Base-by-base conservation (phyloP, 2,329 filamentous ascomycete genomes). In the Claviceps sorghi region DNA sequence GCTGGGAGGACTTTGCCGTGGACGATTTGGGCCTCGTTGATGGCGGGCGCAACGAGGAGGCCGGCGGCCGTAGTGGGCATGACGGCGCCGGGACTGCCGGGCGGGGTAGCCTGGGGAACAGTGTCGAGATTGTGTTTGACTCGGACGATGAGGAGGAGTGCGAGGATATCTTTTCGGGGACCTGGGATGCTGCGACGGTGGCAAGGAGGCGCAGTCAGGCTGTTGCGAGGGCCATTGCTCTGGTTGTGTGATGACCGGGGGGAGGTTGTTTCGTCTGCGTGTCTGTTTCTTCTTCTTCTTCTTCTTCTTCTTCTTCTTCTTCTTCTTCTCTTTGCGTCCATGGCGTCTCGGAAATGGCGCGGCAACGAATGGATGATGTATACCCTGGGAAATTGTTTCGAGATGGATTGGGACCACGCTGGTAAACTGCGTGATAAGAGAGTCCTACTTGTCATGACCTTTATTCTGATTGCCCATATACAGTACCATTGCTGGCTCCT, bases 131-230 rank as follows among this genome's bases (percentile, higher is more conserved):
- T 17, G 69, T 72, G 42, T 83, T 83, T 58, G 78, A 84, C 66
- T 82, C 78, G 22, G 76, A 78, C 9, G 78, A 84, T 56, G 79
- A 83, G 54, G 79, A 83, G 41, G 81, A 84, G 61, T 83, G 81
- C 50, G 80, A 84, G 52, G 80, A 83, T 44, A 67, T 84, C 36
- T 84, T 84, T 63, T 67, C 73, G 0, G 81, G 81, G 1, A 70
- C 70, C 4, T 84, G 81, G 81, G 74, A 83, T 59, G 67, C 77
- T 2, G 72, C 73, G 26, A 66, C 65, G 1, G 77, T 74, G 13
- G 72, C 73, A 1, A 70, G 65, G 59, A 68, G 76, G 50, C 69
- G 76, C 50, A 66, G 62, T 22, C 65, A 65, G 36, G 70, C 68
- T 60, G 61, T 66, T 34, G 58, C 61, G 43, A 61, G 58, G 49